Evolutionary conservation across 176 grass and related monocot genomes (phyloP).

Genomic region (Ananas comosus): DNA sequence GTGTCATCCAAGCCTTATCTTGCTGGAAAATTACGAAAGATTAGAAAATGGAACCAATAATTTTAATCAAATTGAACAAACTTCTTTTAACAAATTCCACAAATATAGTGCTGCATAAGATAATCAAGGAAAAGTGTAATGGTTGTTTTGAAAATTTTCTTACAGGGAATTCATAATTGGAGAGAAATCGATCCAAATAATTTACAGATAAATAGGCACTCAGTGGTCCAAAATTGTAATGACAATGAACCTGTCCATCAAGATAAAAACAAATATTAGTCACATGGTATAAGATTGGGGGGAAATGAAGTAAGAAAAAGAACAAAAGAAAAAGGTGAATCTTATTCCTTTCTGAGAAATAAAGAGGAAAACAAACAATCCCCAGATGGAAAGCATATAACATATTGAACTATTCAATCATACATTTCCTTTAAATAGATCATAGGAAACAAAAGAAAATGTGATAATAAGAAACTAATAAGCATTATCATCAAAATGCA

Average conservation of each 20-base stretch:
- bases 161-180: slow-evolving; percentile 50
- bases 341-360: neutral
- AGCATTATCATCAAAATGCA: neutral
- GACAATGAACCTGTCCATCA: slow-evolving; percentile 56
- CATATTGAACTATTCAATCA: neutral
- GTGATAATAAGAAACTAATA: neutral
- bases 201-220: slow-evolving; percentile 69
- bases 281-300: slow-evolving; percentile 24
- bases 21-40: slow-evolving; percentile 37
- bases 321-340: neutral
- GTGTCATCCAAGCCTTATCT: slow-evolving; percentile 58
- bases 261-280: slow-evolving; percentile 31
- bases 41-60: slow-evolving; percentile 4
- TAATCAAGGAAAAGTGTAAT: neutral
- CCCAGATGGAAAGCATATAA: neutral
- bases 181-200: slow-evolving; percentile 90
- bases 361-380: neutral
- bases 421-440: neutral
- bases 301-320: slow-evolving; percentile 21
- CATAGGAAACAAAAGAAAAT: neutral
- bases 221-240: slow-evolving; percentile 79
- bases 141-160: slow-evolving; percentile 15
- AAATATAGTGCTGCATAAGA: neutral
- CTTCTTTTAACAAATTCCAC: neutral
- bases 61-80: slow-evolving; percentile 15